Base-by-base conservation (phyloP, 257 asterid species). In the Euphrasia confusa region DNA sequence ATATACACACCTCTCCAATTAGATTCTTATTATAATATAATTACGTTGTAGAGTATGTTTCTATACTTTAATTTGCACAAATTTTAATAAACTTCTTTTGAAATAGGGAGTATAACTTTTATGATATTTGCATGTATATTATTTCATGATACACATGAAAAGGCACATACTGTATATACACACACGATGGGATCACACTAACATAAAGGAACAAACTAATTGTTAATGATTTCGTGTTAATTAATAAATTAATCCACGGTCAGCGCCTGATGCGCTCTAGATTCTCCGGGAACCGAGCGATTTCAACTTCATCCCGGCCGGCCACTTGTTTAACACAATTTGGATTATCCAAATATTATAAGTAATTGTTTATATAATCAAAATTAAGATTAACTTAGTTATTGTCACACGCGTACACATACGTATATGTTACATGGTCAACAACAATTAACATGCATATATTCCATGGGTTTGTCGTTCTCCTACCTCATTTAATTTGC, bases 261-360 rank as follows among this genome's bases (percentile, higher is more conserved):
- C 95, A 85, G 96, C 96, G 94, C 79, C 87, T 81, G 87, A 88
- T 88, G 82, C 96, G 96, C 92, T 88, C 92, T 85, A 83, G 89
- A 83, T 83, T 77, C 89, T 77, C 86, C 84, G 91, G 84, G 84
- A 83, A 83, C 74, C 68, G 83, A 64, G 77, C 72, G 33, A 7
- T 66, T 72, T 78, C 66, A 71, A 68, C 81, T 79, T 60, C 65
- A 52, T 81, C 72, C 77, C 10, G 40, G 10, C 40, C 50, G 40
- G 40, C 40, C 50, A 60, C 61, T 70, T 74, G 75, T 77, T 71
- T 68, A 71, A 58, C 71, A 59, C 56, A 11, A 48, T 7, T 47
- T 45, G 45, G 67, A 62, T 45, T 27, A 47, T 61, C n/a, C 14
- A 37, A 60, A 60, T 60, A 60, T 14, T 21, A 21, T 21, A 21